Percentiles rank a stretch among this genome's conserved stretches.
These are phyloP conservation scores for Zygnema circumcarinatum DNA, from an alignment of 139 green algal species.

Conservation along the genomic window DNA sequence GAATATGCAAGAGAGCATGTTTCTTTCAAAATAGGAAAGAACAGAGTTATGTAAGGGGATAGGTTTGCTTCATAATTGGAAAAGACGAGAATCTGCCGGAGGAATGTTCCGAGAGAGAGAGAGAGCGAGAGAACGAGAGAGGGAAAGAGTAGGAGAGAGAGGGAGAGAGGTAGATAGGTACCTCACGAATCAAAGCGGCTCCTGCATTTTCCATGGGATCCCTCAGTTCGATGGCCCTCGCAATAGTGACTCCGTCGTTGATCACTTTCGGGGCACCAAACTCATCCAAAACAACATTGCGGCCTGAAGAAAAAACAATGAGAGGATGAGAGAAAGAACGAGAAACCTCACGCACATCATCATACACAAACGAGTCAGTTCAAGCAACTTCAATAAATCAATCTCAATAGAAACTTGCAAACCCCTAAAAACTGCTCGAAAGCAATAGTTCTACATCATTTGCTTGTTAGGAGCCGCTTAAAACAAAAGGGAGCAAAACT, in stretches of 20 bases:
- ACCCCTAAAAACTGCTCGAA: no score
- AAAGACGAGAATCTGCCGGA: no score
- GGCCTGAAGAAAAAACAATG: no score
- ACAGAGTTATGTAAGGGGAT: not conserved
- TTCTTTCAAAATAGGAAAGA: not conserved
- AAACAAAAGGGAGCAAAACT: not conserved
- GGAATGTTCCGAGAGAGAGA: no score
- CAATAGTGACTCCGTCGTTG: conserved; percentile 98
- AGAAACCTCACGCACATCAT: not conserved
- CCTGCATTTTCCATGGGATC: conserved; percentile 95
- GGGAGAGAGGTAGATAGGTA: no score
- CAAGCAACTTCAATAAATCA: conserved; percentile 14
- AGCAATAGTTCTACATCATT: no score
- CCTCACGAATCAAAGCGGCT: conserved; percentile 97
- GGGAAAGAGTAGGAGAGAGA: not conserved
- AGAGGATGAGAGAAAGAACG: not conserved
- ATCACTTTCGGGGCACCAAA: conserved; percentile 95
- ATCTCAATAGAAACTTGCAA: not conserved
- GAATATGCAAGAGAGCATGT: not conserved
- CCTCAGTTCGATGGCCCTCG: conserved; percentile 91
- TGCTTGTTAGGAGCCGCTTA: no score
- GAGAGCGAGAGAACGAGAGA: not conserved
- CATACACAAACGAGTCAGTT: conserved; percentile 13
- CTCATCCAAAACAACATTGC: conserved; percentile 97
- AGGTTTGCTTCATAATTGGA: no score